Percentiles rank a stretch among this genome's conserved stretches.
phyloP scores from a whole-genome alignment of 495 filamentous ascomycete genomes.

The Aspergillus haitiensis region DNA sequence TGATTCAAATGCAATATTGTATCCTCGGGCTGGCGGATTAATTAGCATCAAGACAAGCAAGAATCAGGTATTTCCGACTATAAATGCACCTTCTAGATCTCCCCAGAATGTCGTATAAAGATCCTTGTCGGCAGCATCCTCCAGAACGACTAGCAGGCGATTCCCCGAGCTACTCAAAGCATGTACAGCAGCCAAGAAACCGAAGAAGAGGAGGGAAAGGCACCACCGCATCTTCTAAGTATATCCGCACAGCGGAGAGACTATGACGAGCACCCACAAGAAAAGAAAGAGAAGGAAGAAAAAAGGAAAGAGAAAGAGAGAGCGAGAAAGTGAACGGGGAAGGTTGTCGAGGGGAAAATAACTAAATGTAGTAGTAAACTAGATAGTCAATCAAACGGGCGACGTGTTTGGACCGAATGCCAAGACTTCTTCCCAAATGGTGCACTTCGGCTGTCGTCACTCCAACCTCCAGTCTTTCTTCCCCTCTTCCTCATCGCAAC shows the following conservation, averaged over 20 bases:
- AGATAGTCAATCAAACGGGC: conserved; percentile 34
- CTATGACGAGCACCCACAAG: conserved; percentile 12
- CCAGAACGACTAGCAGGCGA: conserved; percentile 81
- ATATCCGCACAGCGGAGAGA: conserved; percentile 43
- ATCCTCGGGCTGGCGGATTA: conserved; percentile 68
- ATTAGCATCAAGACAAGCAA: conserved; percentile 22
- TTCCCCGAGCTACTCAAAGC: conserved; percentile 78
- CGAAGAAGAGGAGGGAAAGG: conserved; percentile 64
- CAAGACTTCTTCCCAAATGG: conserved; percentile 38
- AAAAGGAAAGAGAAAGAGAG: conserved; percentile 24
- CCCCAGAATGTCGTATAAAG: conserved; percentile 79
- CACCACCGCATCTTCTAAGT: conserved; percentile 69
- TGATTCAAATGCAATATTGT: conserved; percentile 73
- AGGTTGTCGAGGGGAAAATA: conserved; percentile 23
- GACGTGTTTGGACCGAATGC: conserved; percentile 51
- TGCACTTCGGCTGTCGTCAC: conserved; percentile 35
- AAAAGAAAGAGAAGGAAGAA: conserved; percentile 23
- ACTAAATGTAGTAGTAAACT: conserved; percentile 4
- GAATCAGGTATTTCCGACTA: neutral
- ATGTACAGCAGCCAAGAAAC: conserved; percentile 63
- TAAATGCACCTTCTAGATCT: conserved; percentile 71
- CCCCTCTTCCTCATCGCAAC: conserved; percentile 31
- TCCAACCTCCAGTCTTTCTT: conserved; percentile 32
- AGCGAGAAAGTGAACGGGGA: conserved; percentile 21
- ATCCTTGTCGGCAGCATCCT: conserved; percentile 75